Evolutionary conservation across 2,329 filamentous ascomycete genomes (phyloP).

Genomic region (Aspergillus japonicus): DNA sequence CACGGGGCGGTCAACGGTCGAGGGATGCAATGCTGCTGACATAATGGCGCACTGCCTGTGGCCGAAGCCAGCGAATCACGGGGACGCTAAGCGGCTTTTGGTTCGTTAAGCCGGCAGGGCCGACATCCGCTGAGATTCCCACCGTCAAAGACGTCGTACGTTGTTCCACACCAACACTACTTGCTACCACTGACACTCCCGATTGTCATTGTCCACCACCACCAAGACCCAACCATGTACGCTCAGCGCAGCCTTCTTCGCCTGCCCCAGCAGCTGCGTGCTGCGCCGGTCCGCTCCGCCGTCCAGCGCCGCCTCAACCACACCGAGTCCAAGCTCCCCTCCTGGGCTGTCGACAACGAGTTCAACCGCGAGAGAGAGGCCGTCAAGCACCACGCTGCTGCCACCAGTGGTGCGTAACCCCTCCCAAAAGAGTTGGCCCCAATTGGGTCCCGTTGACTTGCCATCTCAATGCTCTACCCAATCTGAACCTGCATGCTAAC

Average conservation of each 20-base stretch:
- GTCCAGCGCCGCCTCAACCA: conserved; percentile 71
- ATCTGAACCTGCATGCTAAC: conserved; percentile 22
- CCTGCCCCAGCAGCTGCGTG: conserved; percentile 58
- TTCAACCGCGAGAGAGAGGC: conserved; percentile 91
- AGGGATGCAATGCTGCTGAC: conserved; percentile 13
- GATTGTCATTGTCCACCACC: conserved; percentile 11
- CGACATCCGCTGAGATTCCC: conserved; percentile 27
- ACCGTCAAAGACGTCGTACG: conserved; percentile 13
- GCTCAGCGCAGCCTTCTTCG: conserved; percentile 62
- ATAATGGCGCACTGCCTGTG: conserved; percentile 13
- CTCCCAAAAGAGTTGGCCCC: neutral
- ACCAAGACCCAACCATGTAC: conserved; percentile 55
- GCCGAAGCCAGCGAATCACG: conserved; percentile 29
- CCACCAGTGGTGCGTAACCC: conserved; percentile 70
- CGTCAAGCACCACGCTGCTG: conserved; percentile 84
- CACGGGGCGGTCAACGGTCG: conserved; percentile 17
- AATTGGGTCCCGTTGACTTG: conserved; percentile 8
- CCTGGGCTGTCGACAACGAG: conserved; percentile 71
- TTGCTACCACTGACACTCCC: conserved; percentile 7
- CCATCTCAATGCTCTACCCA: neutral
- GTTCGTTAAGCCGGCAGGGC: conserved; percentile 23
- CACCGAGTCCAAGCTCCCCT: conserved; percentile 56
- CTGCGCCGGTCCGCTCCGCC: conserved; percentile 54
- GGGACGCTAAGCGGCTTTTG: conserved; percentile 27
- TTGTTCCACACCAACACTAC: conserved; percentile 14